phyloP scores from a whole-genome alignment of 768 basidiomycete species.

The Boletus sp. region DNA sequence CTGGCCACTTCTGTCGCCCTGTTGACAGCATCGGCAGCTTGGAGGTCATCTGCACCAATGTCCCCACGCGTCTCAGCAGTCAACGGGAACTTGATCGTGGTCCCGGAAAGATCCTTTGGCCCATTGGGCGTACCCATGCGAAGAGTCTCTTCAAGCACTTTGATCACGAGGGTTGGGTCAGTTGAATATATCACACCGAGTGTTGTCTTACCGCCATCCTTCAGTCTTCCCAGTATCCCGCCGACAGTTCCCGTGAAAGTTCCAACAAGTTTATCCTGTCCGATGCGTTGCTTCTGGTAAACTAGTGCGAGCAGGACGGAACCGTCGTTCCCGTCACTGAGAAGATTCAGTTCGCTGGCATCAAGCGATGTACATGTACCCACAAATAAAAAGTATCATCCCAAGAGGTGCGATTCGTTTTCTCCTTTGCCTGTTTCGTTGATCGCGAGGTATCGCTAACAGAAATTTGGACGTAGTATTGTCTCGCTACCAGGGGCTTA shows the following conservation, averaged over 20 bases:
- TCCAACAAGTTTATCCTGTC: constrained; percentile 11
- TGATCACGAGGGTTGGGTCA: not conserved
- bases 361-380: not conserved
- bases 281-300: constrained; percentile 8
- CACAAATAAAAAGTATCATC: constrained; percentile 17
- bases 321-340: constrained; percentile 15
- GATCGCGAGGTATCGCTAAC: constrained; percentile 11
- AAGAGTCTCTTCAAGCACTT: constrained; percentile 18
- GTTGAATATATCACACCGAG: not conserved
- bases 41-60: constrained; percentile 7
- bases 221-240: constrained; percentile 9
- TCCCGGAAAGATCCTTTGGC: not conserved
- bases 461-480: constrained; percentile 11
- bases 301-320: constrained; percentile 11
- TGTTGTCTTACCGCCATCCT: constrained; percentile 10
- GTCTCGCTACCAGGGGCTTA: constrained; percentile 3
- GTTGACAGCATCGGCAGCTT: constrained; percentile 14
- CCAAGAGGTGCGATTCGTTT: constrained; percentile 5
- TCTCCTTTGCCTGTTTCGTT: constrained; percentile 15
- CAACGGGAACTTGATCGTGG: constrained; percentile 17
- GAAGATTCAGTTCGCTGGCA: not conserved
- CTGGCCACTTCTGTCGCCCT: not conserved
- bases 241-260: constrained; percentile 9
- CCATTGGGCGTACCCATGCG: not conserved
- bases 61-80: not conserved